These are phyloP conservation scores for Herpotrichia juniperi DNA, from an alignment of 2,329 filamentous ascomycete species.

Conservation along the genomic window DNA sequence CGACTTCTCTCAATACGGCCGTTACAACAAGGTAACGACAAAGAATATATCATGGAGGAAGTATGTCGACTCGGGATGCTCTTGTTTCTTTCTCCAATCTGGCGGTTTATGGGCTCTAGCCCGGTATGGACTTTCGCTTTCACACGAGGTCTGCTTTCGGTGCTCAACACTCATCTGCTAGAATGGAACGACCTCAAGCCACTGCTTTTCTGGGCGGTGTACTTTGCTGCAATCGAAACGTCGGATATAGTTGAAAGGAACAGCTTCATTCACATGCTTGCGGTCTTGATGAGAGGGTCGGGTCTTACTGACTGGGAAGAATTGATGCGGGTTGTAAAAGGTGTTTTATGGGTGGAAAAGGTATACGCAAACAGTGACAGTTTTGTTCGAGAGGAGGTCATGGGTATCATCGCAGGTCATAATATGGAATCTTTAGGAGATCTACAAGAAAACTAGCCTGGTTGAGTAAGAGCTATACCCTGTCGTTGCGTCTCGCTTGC, in stretches of 20 bases:
- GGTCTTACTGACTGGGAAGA: slow-evolving; percentile 27
- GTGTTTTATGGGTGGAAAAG: slow-evolving; percentile 37
- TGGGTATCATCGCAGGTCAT: slow-evolving; percentile 20
- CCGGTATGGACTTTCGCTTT: slow-evolving; percentile 32
- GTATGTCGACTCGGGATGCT: slow-evolving; percentile 36
- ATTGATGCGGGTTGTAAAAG: slow-evolving; percentile 30
- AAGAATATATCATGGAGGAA: slow-evolving; percentile 32
- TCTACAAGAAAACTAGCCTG: too few species aligned
- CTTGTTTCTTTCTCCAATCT: slow-evolving; percentile 34
- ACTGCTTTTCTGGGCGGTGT: slow-evolving; percentile 32
- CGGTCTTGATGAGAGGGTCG: slow-evolving; percentile 28
- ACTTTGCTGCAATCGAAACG: slow-evolving; percentile 35
- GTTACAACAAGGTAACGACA: slow-evolving; percentile 15
- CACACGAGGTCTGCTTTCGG: slow-evolving; percentile 25
- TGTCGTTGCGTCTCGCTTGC: too few species aligned
- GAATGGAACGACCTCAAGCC: slow-evolving; percentile 37
- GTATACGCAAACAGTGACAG: slow-evolving; percentile 30
- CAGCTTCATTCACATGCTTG: slow-evolving; percentile 34
- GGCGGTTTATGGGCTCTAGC: slow-evolving; percentile 29
- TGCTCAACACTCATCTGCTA: slow-evolving; percentile 26
- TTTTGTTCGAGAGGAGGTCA: slow-evolving; percentile 30
- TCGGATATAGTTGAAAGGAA: slow-evolving; percentile 26
- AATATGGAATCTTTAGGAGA: too few species aligned
- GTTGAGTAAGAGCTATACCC: too few species aligned
- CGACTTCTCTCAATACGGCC: slow-evolving; percentile 32